Evolutionary conservation across 352 stramenopile species (phyloP).

Genomic region (Phytophthora foliorum): DNA sequence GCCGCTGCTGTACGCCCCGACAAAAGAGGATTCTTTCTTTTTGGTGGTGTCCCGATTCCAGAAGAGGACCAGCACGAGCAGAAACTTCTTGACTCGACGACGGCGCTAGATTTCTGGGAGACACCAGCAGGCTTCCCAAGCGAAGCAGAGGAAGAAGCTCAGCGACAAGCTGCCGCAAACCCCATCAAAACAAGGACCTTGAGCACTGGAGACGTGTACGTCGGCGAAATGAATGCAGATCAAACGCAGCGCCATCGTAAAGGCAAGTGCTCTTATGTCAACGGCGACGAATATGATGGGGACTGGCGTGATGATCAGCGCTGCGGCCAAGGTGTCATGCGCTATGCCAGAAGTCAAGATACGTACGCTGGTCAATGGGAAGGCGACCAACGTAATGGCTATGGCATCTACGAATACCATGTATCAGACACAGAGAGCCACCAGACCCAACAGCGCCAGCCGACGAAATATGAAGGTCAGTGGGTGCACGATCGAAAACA

Average conservation of each 20-base stretch:
- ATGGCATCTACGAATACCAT: slow-evolving; percentile 54
- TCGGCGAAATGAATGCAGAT: slow-evolving; percentile 62
- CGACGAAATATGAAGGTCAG: slow-evolving; percentile 74
- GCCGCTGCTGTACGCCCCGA: slow-evolving; percentile 46
- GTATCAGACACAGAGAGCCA: background rate
- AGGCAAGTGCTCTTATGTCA: slow-evolving; percentile 69
- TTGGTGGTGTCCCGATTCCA: slow-evolving; percentile 49
- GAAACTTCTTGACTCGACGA: slow-evolving; percentile 49
- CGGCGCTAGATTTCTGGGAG: slow-evolving; percentile 69
- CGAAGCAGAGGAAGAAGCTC: slow-evolving; percentile 39
- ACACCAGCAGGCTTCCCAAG: slow-evolving; percentile 47
- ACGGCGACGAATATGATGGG: slow-evolving; percentile 73
- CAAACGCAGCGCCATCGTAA: slow-evolving; percentile 59
- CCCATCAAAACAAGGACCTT: slow-evolving; percentile 58
- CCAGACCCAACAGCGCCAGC: slow-evolving; percentile 16
- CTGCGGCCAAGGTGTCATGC: slow-evolving; percentile 63
- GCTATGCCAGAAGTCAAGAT: slow-evolving; percentile 51
- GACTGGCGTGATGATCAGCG: slow-evolving; percentile 65
- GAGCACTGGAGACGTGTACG: slow-evolving; percentile 76
- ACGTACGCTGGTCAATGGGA: slow-evolving; percentile 67
- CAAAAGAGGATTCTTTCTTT: slow-evolving; percentile 63
- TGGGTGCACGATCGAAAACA: slow-evolving; percentile 70
- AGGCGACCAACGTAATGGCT: slow-evolving; percentile 56
- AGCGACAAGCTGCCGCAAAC: slow-evolving; percentile 32
- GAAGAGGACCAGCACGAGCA: slow-evolving; percentile 27